A percentile compares a stretch with the other conserved stretches of the same genome.
These are phyloP conservation scores for Colletotrichum simmondsii DNA, from an alignment of 2,329 filamentous ascomycete species.

Conservation along the genomic window DNA sequence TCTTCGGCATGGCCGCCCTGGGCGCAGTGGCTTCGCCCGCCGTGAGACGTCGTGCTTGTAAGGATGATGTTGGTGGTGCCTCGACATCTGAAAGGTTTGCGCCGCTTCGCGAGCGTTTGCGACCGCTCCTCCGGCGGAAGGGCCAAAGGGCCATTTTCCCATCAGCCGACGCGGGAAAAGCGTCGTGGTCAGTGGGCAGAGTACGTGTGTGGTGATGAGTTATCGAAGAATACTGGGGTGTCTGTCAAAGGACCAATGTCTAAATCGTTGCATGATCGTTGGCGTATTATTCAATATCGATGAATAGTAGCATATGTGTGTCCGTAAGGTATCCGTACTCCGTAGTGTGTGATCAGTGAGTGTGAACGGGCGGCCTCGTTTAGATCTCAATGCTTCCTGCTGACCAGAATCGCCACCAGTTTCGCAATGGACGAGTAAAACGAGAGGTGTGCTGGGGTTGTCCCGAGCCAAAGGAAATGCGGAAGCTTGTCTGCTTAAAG, in stretches of 20 bases:
- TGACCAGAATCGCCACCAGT: conserved; percentile 18
- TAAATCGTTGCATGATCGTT: conserved; percentile 30
- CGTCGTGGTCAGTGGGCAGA: not conserved
- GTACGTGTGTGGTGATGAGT: not conserved
- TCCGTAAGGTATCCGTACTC: not conserved
- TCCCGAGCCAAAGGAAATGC: conserved; percentile 16
- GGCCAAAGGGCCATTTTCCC: conserved; percentile 82
- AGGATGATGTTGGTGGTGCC: conserved; percentile 45
- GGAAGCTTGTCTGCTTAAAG: conserved; percentile 32
- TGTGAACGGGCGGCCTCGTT: conserved; percentile 20
- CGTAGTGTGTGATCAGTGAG: no score
- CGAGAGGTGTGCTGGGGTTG: conserved; percentile 7
- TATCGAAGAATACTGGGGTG: conserved; percentile 17
- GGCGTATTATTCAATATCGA: conserved; percentile 18
- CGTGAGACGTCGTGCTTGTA: conserved; percentile 44
- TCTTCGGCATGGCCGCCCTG: conserved; percentile 45
- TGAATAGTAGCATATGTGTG: conserved; percentile 2
- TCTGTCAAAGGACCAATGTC: conserved; percentile 8
- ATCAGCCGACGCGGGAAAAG: not conserved
- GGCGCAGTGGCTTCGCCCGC: conserved; percentile 40
- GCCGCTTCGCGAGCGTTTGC: conserved; percentile 65
- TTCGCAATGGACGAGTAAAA: conserved; percentile 15
- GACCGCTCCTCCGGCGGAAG: conserved; percentile 80
- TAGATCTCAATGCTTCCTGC: conserved; percentile 20
- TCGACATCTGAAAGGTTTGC: conserved; percentile 66